Base-by-base conservation (phyloP, 148 eudicot genomes). In the Rhododendron griersonianum region DNA sequence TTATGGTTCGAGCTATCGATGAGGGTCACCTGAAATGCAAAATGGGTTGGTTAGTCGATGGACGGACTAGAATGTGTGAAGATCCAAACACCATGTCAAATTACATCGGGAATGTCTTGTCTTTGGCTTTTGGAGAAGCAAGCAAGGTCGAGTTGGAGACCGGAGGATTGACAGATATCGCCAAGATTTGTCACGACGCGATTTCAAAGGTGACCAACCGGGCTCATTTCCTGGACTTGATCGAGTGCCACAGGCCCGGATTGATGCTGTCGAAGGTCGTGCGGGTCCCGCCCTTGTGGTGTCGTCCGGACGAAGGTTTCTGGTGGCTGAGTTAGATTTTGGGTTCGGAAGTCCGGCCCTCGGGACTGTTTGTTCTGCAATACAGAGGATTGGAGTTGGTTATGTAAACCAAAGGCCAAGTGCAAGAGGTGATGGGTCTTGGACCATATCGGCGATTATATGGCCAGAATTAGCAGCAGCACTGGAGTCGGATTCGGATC, bases 381-480 rank as follows among this genome's bases (percentile, higher is more conserved):
- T 89, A 16, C 87, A 89, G 67, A 89, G 84, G 85, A 63, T 89
- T 78, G 91, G 91, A 69, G 91, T 87, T 83, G 91, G 91, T 6
- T 89, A 89, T 44, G 79, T 89, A 15, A 89, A 89, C 86, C 91
- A 89, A n/a, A 85, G 91, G 86, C 81, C 78, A 28, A 87, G 89
- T 83, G 91, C 89, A 11, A 80, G 50, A 23, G 87, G 82, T 13
- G 89, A 89, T 37, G 91, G 89, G 2, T 87, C 91, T 53, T 89
- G 91, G 91, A 87, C 86, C 41, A 86, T 89, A 5, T 89, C 91
- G 5, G 89, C 88, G 4, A 89, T 89, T 50, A 41, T 89, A 25
- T 89, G 91, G 91, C 91, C 91, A 11, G 91, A 89, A 76, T 84
- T 89, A 74, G 89, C 81, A 41, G 88, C 77, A 15, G 91, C 88